Conservation (phyloP, 2,329 filamentous ascomycete species). For the Immersiporthe knoxdaviesiana region DNA sequence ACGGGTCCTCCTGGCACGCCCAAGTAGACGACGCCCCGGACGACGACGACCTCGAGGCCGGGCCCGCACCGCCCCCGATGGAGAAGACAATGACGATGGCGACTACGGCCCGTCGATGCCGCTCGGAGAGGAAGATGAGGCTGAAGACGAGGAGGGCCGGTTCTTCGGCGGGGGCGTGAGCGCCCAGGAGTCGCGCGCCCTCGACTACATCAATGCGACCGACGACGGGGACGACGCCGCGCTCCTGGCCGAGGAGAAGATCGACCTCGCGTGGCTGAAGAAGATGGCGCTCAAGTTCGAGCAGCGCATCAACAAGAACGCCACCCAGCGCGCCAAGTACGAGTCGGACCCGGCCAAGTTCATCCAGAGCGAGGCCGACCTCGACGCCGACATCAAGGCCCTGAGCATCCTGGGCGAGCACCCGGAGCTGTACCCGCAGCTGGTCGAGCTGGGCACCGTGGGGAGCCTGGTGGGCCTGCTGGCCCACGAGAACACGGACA, state of each 20-base stretch:
- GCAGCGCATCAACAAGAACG: slow-evolving; percentile 87
- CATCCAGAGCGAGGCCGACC: slow-evolving; percentile 82
- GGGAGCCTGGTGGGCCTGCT: slow-evolving; percentile 78
- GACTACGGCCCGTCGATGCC: slow-evolving; percentile 49
- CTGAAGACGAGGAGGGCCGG: slow-evolving; percentile 85
- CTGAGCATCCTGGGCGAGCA: slow-evolving; percentile 88
- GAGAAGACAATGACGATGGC: slow-evolving; percentile 55
- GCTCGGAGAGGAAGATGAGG: slow-evolving; percentile 52
- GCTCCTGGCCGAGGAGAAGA: slow-evolving; percentile 64
- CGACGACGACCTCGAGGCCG: slow-evolving; percentile 50
- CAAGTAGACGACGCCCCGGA: slow-evolving; percentile 49
- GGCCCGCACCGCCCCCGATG: slow-evolving; percentile 54
- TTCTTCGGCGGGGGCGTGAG: slow-evolving; percentile 95
- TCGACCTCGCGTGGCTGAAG: slow-evolving; percentile 82
- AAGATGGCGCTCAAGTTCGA: slow-evolving; percentile 83
- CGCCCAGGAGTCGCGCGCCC: slow-evolving; percentile 75
- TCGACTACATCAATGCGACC: slow-evolving; percentile 83
- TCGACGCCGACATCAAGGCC: slow-evolving; percentile 85
- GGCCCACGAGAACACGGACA: slow-evolving; percentile 95
- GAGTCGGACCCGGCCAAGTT: slow-evolving; percentile 81
- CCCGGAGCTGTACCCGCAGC: slow-evolving; percentile 78
- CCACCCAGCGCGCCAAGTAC: slow-evolving; percentile 83
- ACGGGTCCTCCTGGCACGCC: slow-evolving; percentile 49
- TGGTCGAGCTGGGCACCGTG: slow-evolving; percentile 74
- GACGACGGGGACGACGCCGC: slow-evolving; percentile 46